A percentile compares a stretch with the other conserved stretches of the same genome.
phyloP scores from a whole-genome alignment of 2,329 filamentous ascomycete genomes.

The Penicillium occitanis region DNA sequence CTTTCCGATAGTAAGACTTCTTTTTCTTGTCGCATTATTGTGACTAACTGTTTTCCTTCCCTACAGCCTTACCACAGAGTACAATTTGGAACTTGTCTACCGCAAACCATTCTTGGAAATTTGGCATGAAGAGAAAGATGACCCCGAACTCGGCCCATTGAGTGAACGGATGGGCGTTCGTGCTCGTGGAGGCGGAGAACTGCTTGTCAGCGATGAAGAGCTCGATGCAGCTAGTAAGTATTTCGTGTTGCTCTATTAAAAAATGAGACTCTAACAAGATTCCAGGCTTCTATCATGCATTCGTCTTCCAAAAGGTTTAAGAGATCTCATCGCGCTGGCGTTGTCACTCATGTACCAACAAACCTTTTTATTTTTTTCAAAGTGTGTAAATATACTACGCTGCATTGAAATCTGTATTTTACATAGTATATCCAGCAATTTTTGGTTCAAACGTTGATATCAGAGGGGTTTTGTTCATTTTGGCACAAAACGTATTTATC shows the following conservation, averaged over 20 bases:
- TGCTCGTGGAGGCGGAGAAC: slow-evolving; percentile 62
- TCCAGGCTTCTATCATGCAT: slow-evolving; percentile 78
- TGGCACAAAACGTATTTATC: slow-evolving; percentile 24
- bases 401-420: neutral
- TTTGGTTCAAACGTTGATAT: neutral
- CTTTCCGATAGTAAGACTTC: slow-evolving; percentile 70
- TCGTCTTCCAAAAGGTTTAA: slow-evolving; percentile 82
- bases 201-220: slow-evolving; percentile 79
- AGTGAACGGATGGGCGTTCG: slow-evolving; percentile 96
- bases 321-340: neutral
- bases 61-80: slow-evolving; percentile 76
- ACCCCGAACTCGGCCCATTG: slow-evolving; percentile 73
- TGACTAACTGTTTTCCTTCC: slow-evolving; percentile 21
- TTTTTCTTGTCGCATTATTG: neutral
- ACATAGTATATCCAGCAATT: neutral
- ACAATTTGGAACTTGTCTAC: slow-evolving; percentile 93
- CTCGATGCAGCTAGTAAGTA: slow-evolving; percentile 75
- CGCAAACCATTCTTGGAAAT: slow-evolving; percentile 88
- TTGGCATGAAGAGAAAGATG: slow-evolving; percentile 88
- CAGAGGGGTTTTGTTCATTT: neutral
- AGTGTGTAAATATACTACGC: neutral
- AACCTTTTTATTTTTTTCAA: neutral
- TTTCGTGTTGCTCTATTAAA: neutral
- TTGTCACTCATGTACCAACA: neutral
- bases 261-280: neutral